A percentile compares a stretch with the other conserved stretches of the same genome.
Evolutionary conservation across 1,284 basidiomycete species (phyloP).

Genomic region (Leccinum pachyderme): DNA sequence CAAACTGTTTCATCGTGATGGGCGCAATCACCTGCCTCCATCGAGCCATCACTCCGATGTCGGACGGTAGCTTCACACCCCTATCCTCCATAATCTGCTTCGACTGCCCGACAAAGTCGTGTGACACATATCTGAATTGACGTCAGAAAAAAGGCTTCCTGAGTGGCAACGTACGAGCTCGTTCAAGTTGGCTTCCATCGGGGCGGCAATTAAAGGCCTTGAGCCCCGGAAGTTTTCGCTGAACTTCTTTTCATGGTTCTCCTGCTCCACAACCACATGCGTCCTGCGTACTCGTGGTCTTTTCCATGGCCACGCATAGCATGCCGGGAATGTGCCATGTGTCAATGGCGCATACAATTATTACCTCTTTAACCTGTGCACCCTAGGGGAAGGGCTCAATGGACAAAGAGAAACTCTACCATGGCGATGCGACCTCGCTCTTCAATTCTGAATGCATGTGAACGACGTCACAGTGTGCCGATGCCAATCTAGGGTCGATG

Average conservation of each 20-base stretch:
- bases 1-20: neutral
- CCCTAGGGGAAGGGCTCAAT: neutral
- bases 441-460: neutral
- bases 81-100: neutral
- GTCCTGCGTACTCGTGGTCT: neutral
- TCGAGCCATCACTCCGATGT: neutral
- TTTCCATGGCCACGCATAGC: neutral
- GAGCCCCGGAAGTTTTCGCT: neutral
- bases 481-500: neutral
- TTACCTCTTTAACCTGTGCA: neutral
- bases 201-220: neutral
- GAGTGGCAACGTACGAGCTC: neutral
- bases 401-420: slow-evolving; percentile 1
- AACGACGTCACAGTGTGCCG: neutral
- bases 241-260: slow-evolving; percentile 3
- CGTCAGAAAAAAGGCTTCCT: neutral
- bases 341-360: neutral
- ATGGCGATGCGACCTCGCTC: neutral
- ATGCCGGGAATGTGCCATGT: neutral
- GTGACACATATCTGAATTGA: neutral
- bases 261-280: neutral
- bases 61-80: neutral
- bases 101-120: neutral
- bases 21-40: neutral
- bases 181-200: neutral